These are phyloP conservation scores for Talaromyces amestolkiae DNA, from an alignment of 2,329 filamentous ascomycete species.

Conservation along the genomic window DNA sequence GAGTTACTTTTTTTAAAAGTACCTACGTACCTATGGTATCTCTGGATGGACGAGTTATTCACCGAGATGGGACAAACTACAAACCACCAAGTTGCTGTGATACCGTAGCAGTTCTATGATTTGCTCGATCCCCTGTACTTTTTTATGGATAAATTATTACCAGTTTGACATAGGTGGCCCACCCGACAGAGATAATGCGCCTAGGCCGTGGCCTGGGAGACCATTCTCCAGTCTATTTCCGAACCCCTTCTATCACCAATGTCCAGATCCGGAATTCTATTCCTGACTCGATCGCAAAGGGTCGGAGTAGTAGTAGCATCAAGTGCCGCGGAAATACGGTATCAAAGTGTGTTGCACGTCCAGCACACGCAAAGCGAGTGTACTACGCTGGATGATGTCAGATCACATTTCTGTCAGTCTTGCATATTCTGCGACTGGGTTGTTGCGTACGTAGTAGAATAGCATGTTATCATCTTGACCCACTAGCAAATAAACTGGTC, in stretches of 20 bases:
- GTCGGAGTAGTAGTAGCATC: neutral
- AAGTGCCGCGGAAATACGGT: neutral
- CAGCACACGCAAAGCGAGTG: neutral
- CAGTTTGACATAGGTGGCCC: neutral
- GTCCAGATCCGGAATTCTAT: neutral
- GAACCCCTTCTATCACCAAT: neutral
- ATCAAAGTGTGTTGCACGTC: neutral
- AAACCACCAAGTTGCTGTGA: neutral
- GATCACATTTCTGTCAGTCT: constrained; percentile 3
- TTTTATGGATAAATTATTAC: neutral
- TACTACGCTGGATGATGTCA: constrained; percentile 1
- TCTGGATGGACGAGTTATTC: neutral
- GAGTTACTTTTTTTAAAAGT: neutral
- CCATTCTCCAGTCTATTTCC: too few species aligned
- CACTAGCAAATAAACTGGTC: neutral
- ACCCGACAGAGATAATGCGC: neutral
- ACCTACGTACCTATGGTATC: neutral
- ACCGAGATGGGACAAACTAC: neutral
- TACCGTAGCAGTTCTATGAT: neutral
- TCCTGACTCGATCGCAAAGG: neutral
- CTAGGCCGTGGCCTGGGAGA: neutral
- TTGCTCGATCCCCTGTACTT: neutral
- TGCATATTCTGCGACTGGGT: neutral
- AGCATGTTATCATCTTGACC: neutral
- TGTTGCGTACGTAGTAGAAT: neutral